A percentile compares a stretch with the other conserved stretches of the same genome.
Evolutionary conservation across 768 basidiomycete genomes (phyloP).

Genomic region (Rhodotorula paludigena): DNA sequence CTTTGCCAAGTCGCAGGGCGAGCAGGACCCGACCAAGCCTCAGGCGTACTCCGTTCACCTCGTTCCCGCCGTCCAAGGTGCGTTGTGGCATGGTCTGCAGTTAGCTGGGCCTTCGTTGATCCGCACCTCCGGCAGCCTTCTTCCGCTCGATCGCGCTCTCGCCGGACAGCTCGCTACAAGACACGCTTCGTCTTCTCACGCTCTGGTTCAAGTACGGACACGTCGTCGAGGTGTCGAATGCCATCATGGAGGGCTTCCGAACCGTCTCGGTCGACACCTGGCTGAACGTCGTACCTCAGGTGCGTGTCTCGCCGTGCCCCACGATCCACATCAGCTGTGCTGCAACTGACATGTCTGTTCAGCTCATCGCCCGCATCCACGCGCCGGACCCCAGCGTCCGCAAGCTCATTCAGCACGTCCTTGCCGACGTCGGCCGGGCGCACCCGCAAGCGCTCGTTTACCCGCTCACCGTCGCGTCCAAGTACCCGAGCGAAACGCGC

Average conservation of each 20-base stretch:
- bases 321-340: too few species aligned
- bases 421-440: conserved; percentile 88
- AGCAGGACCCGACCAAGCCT: conserved; percentile 56
- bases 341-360: not conserved
- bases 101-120: too few species aligned
- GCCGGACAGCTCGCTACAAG: conserved; percentile 86
- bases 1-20: conserved; percentile 62
- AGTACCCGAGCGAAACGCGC: conserved; percentile 79
- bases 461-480: conserved; percentile 84
- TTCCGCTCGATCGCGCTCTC: conserved; percentile 89
- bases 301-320: too few species aligned
- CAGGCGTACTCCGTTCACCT: conserved; percentile 71
- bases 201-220: conserved; percentile 98
- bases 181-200: conserved; percentile 84
- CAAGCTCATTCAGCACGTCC: conserved; percentile 76
- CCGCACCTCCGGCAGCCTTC: conserved; percentile 55
- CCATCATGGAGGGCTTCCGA: conserved; percentile 79
- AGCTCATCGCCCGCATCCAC: conserved; percentile 98
- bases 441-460: conserved; percentile 98
- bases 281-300: conserved; percentile 98
- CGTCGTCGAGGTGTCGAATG: conserved; percentile 79
- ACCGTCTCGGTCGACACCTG: conserved; percentile 93
- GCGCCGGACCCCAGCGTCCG: conserved; percentile 82
- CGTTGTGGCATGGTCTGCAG: conserved; percentile 27
- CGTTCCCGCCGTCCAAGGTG: conserved; percentile 87